These are phyloP conservation scores for Parmelia sp. DNA, from an alignment of 495 filamentous ascomycete genomes.

Conservation along the genomic window DNA sequence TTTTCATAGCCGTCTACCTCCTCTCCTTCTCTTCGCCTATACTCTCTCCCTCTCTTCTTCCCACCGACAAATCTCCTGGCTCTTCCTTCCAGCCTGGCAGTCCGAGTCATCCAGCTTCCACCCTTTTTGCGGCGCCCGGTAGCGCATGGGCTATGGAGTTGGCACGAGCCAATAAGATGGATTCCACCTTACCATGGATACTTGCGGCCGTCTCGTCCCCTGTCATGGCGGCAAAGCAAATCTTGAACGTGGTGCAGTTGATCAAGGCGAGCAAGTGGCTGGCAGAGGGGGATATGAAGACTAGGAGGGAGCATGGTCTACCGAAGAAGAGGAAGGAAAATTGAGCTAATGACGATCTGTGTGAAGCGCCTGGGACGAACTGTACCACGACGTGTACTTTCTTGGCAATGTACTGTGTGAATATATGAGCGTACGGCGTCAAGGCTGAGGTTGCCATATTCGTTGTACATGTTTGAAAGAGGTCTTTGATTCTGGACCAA, in stretches of 20 bases:
- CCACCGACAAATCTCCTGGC: conserved; percentile 39
- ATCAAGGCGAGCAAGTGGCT: conserved; percentile 90
- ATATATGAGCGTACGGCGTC: not conserved
- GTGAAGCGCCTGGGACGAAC: not conserved
- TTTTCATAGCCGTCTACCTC: conserved; percentile 97
- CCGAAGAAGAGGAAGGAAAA: conserved; percentile 37
- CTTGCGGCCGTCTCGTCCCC: conserved; percentile 75
- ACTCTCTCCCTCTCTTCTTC: conserved; percentile 75
- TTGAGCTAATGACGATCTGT: not conserved
- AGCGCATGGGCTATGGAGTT: conserved; percentile 87
- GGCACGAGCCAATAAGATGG: conserved; percentile 91
- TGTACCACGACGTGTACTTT: not conserved
- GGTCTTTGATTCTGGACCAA: not conserved
- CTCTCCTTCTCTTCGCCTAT: conserved; percentile 88
- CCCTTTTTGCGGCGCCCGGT: conserved; percentile 75
- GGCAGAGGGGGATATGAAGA: conserved; percentile 72
- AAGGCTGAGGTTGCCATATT: not conserved
- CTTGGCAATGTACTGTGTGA: not conserved
- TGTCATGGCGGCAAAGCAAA: conserved; percentile 85
- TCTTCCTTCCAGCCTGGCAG: conserved; percentile 56
- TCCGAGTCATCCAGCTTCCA: conserved; percentile 57
- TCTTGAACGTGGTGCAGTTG: conserved; percentile 89
- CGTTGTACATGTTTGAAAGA: not conserved
- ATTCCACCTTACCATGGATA: conserved; percentile 77
- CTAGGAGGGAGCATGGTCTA: conserved; percentile 47